Base-by-base conservation (phyloP, 2,329 filamentous ascomycete species). In the Pseudogymnoascus sp. region DNA sequence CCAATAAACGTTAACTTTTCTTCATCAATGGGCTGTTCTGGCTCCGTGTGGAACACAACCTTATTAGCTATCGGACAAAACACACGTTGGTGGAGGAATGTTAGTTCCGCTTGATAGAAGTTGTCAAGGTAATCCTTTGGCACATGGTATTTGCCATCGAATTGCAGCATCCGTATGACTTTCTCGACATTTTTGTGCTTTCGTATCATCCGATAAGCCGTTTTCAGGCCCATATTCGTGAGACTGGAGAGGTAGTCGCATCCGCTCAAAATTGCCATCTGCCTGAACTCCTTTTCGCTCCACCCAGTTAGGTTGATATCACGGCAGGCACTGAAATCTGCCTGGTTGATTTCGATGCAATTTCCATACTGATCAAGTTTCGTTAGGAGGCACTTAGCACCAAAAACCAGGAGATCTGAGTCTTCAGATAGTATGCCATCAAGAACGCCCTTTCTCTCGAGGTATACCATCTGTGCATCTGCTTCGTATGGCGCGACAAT, bases 401-500 rank as follows among this genome's bases (percentile, higher is more conserved):
- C 95, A 70, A 99, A 99, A 0, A 99, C 95, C 36, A 99, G 79
- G 64, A 99, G 80, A 77, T 99, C 95, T 0, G 95, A 99, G 74
- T 99, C 95, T 73, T 99, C 95, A 0, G 95, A 97, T 37, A 99
- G 78, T 67, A 99, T 96, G 26, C 91, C 96, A 69, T 87, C 80
- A 69, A 97, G 89, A 61, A 93, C 79, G 1, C 93, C 93, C 65
- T 91, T 84, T 60, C 87, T 86, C 76, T 99, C 95, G 39, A 99
- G 82, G 73, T 97, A 99, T 26, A 92, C 93, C 70, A 99, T 82
- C 75, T 99, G 93, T n/a, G 93, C 88, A 75, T 99, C 95, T 57
- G 95, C 95, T 79, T 99, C 95, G 76, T 97, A 99, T 0, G 95
- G 95, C 0, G 95, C 95, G 16, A 99, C 96, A 63, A 99, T 82